Conservation (phyloP, 2,329 filamentous ascomycete genomes). For the Sarocladium brachiariae region DNA sequence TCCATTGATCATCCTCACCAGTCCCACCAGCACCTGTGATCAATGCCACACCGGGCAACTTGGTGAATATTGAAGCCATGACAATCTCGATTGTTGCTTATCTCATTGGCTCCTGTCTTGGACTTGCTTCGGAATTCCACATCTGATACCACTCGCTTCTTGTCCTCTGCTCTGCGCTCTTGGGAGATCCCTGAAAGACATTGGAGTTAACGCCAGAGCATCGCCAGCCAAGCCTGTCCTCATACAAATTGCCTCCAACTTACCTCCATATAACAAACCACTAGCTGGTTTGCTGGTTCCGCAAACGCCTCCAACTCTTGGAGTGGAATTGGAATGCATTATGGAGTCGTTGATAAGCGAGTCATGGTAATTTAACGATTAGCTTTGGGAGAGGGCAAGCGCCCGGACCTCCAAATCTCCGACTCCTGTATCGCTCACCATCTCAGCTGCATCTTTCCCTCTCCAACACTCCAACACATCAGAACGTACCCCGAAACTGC, state of each 20-base stretch:
- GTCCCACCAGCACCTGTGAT: conserved; percentile 42
- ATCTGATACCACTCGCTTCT: too few relatives aligned
- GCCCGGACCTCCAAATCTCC: not conserved
- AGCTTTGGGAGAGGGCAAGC: too few relatives aligned
- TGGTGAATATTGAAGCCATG: conserved; percentile 14
- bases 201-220: too few relatives aligned
- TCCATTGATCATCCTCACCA: conserved; percentile 24
- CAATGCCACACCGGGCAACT: conserved; percentile 37
- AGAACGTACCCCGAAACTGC: not conserved
- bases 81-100: not conserved
- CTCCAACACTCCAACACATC: conserved; percentile 3
- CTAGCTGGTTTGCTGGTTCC: not conserved
- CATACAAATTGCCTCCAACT: not conserved
- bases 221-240: not conserved
- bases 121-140: too few relatives aligned
- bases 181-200: too few relatives aligned
- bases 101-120: too few relatives aligned
- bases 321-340: not conserved
- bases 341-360: conserved; percentile 3
- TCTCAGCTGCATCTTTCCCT: not conserved
- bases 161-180: too few relatives aligned
- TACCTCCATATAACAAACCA: too few relatives aligned
- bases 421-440: too few relatives aligned
- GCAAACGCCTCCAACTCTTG: not conserved
- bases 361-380: too few relatives aligned